Evolutionary conservation across 2,329 filamentous ascomycete genomes (phyloP), one percentile per base, ranked within the genome.

Genomic region (Claviceps spartinae): DNA sequence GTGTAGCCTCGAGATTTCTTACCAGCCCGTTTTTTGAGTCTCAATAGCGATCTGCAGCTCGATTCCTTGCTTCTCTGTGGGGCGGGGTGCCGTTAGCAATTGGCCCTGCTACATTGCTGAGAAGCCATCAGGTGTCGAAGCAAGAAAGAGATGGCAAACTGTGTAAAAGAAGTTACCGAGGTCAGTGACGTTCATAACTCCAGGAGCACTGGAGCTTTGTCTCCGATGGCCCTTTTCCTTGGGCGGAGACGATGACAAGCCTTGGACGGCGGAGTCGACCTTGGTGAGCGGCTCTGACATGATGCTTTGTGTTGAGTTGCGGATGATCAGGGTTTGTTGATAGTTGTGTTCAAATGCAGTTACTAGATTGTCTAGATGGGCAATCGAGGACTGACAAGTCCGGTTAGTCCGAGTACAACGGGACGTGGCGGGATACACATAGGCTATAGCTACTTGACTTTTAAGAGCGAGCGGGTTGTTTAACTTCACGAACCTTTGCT

Each of bases 21-120:
- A 94, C 88, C 88, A 95, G 69, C 87, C 88, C 54, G 89, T 85
- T 71, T 83, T 85, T 69, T 94, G 88, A 52, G 88, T 94, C 72
- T 95, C 88, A 54, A 80, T 75, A 40, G 87, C 82, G 61, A 95
- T 83, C 62, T 82, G 65, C 53, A 95, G 75, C 56, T 86, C 78
- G 59, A 80, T 83, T 52, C 78, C 78, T 63, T 88, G 80, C 64
- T 82, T 81, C 71, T 90, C 88, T 94, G 66, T 4, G 22, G 2
- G 4, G 22, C 4, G n/a, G 9, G 14, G 13, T 7, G 13, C 47
- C 7, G 36, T 54, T 45, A 51, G 52, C 36, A 45, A 26, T 18
- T 40, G 26, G 9, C 5, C 11, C 20, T 24, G 5, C 9, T 13
- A n/a, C 11, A 16, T n/a, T 1, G 4, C 36, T 7, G 3, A 8